Conservation (phyloP, 2,329 filamentous ascomycete species). For the Fusarium humuli region DNA sequence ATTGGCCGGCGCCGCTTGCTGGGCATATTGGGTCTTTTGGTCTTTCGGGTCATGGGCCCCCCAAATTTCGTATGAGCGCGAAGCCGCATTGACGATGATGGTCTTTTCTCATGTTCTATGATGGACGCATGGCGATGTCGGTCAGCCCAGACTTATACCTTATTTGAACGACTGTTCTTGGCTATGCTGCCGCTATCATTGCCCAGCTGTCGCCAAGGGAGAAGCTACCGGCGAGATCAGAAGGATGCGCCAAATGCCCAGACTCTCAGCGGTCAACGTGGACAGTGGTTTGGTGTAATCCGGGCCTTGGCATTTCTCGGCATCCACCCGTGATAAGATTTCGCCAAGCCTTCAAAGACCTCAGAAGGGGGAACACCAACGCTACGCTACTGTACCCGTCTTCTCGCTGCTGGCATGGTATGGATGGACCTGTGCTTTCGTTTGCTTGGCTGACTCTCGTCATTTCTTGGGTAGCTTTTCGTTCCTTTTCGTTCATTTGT, state of each 20-base stretch:
- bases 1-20: slow-evolving; percentile 36
- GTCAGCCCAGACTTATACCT: slow-evolving; percentile 11
- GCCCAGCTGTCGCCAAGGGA: slow-evolving; percentile 7
- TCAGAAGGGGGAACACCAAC: slow-evolving; percentile 48
- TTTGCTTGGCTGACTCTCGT: slow-evolving; percentile 35
- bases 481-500: slow-evolving; percentile 26
- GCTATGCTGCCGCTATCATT: neutral
- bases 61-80: slow-evolving; percentile 6
- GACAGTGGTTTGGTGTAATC: slow-evolving; percentile 46
- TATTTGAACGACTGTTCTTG: slow-evolving; percentile 12
- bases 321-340: slow-evolving; percentile 49
- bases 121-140: slow-evolving; percentile 12
- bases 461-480: slow-evolving; percentile 33
- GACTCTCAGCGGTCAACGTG: slow-evolving; percentile 46
- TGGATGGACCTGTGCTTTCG: slow-evolving; percentile 37
- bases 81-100: slow-evolving; percentile 20
- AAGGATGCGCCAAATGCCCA: slow-evolving; percentile 37
- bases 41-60: slow-evolving; percentile 24
- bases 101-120: slow-evolving; percentile 20
- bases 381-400: slow-evolving; percentile 43
- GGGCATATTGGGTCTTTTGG: slow-evolving; percentile 24
- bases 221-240: slow-evolving; percentile 5
- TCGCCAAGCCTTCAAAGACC: slow-evolving; percentile 49
- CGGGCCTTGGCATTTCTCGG: slow-evolving; percentile 50
- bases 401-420: slow-evolving; percentile 35